Evolutionary conservation across 1,139 yeast genomes (phyloP), one percentile per base, ranked within the genome.

Genomic region (Scheffersomyces lignicola): DNA sequence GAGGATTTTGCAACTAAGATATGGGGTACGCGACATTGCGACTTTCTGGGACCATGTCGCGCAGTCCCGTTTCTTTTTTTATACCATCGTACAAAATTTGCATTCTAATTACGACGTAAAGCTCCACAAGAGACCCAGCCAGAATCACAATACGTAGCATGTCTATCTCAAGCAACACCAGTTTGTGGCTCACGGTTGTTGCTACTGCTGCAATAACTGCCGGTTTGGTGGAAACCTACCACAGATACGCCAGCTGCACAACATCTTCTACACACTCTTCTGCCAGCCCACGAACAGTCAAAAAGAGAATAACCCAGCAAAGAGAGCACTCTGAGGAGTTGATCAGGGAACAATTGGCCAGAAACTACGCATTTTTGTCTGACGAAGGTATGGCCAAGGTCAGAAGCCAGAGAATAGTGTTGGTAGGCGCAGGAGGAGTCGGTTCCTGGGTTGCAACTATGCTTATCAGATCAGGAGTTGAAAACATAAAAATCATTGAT

Each of bases 341-440:
- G 42, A 81, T 88, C 35, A 76, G 83, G 40, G 98, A 92, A 61
- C 97, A 92, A 57, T 74, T 90, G 28, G 96, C 97, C 0, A 71
- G 98, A 45, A 92, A 90, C 65, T 84, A 87, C 54, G 96, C 96
- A 2, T 92, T 92, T 53, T 68, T 92, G 23, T 89, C 96, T 3
- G 85, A 83, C 33, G 84, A 81, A 13, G 97, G 97, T 1, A 80
- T 88, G 78, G 58, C 63, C n/a, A 78, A 78, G 42, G 76, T 92
- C 14, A 78, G 96, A 38, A 60, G 69, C n/a, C 83, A 88, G 49
- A 73, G 78, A 41, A 77, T 92, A 2, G 83, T 88, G 3, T 85
- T 92, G 12, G 96, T 92, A n/a, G 98, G 98, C 18, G 95, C 92
- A 7, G 98, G 98, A 35, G 98, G 98, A 31, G 98, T 92, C 23